Evolutionary conservation across 768 basidiomycete species (phyloP).

Genomic region (Dioszegia hungarica): DNA sequence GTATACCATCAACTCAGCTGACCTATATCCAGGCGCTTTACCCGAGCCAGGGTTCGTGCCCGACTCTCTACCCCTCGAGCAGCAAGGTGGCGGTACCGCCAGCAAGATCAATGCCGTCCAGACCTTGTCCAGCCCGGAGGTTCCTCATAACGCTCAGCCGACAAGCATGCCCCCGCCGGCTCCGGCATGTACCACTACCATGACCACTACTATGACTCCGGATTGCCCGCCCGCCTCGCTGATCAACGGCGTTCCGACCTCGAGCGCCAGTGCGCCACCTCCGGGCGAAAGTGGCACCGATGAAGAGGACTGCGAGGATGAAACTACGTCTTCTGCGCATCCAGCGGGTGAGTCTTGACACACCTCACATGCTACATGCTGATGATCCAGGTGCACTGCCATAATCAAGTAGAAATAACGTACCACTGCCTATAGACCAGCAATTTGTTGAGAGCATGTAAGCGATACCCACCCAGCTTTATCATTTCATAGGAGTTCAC

Average conservation of each 20-base stretch:
- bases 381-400: no score
- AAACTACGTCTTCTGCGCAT: no score
- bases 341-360: no score
- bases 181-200: background rate
- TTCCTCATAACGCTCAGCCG: background rate
- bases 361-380: no score
- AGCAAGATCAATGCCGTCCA: background rate
- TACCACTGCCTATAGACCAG: no score
- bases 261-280: background rate
- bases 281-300: no score
- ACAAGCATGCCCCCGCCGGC: background rate
- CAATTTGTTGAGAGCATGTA: no score
- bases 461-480: no score
- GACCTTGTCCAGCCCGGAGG: no score
- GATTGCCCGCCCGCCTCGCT: background rate
- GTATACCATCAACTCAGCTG: background rate
- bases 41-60: background rate
- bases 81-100: background rate
- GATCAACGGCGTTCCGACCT: background rate
- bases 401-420: no score
- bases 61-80: background rate
- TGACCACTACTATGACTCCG: constrained; percentile 2
- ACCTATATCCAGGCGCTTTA: background rate
- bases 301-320: no score
- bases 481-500: no score